Conservation (phyloP, 1,284 basidiomycete species). For the Chondrostereum purpureum region DNA sequence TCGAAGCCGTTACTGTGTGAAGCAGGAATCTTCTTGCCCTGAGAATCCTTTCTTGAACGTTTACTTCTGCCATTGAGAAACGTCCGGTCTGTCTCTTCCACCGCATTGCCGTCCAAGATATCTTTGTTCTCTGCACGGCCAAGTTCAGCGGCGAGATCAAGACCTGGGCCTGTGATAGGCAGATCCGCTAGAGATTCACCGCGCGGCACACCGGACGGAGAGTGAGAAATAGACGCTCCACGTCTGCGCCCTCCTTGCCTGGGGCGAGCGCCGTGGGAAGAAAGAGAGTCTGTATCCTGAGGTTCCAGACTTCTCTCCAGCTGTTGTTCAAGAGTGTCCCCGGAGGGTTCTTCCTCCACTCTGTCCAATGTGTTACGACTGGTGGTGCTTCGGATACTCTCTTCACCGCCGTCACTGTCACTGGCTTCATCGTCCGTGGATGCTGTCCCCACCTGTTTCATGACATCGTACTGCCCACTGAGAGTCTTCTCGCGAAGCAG, state of each 20-base stretch:
- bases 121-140: constrained; percentile 83
- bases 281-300: constrained; percentile 32
- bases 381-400: constrained; percentile 54
- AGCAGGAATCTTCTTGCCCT: constrained; percentile 28
- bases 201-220: constrained; percentile 35
- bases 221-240: constrained; percentile 41
- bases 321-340: constrained; percentile 29
- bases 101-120: constrained; percentile 46
- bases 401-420: constrained; percentile 42
- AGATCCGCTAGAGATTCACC: constrained; percentile 76
- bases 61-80: constrained; percentile 39
- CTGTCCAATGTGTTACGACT: constrained; percentile 47
- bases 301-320: constrained; percentile 26
- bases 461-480: constrained; percentile 75
- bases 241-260: constrained; percentile 47
- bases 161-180: constrained; percentile 78
- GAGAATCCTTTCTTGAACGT: constrained; percentile 47
- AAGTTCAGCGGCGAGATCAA: constrained; percentile 86
- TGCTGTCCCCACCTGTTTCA: constrained; percentile 56
- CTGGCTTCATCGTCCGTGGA: constrained; percentile 43
- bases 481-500: constrained; percentile 84
- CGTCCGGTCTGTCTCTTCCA: constrained; percentile 47
- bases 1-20: constrained; percentile 35
- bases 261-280: constrained; percentile 29
- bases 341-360: constrained; percentile 47